Conservation (phyloP, 345 rosid species). For the Sisymbrium irio region DNA sequence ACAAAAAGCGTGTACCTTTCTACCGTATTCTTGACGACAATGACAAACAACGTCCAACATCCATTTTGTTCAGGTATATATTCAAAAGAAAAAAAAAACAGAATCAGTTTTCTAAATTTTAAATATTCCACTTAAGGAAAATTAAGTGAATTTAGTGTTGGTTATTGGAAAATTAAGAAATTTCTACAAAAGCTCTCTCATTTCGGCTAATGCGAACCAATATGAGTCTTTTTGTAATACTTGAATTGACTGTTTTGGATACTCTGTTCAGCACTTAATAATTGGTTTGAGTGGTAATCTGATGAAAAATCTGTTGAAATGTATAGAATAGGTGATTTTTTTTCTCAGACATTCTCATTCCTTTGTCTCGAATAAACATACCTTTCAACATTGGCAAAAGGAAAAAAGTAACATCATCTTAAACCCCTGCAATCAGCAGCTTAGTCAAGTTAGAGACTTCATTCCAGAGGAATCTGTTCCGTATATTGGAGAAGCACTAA, state of each 20-base stretch:
- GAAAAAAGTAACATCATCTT: slow-evolving; percentile 91
- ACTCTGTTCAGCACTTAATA: neutral
- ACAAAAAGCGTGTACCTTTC: no score
- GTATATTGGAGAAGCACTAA: slow-evolving; percentile 90
- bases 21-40: no score
- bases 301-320: no score
- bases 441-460: slow-evolving; percentile 75
- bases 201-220: neutral
- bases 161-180: neutral
- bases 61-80: no score
- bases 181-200: neutral
- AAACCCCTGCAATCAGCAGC: slow-evolving; percentile 60
- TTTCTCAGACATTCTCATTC: no score
- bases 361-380: slow-evolving; percentile 97
- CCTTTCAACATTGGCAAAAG: slow-evolving; percentile 92
- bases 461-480: slow-evolving; percentile 82
- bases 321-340: no score
- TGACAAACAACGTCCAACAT: no score
- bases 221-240: neutral
- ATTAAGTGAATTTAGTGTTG: no score
- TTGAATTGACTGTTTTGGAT: neutral
- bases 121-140: no score
- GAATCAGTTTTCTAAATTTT: no score
- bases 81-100: no score
- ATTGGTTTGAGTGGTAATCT: neutral